A percentile compares a stretch with the other conserved stretches of the same genome.
Evolutionary conservation across 345 rosid species (phyloP).

Genomic region (Arabis hirsuta): DNA sequence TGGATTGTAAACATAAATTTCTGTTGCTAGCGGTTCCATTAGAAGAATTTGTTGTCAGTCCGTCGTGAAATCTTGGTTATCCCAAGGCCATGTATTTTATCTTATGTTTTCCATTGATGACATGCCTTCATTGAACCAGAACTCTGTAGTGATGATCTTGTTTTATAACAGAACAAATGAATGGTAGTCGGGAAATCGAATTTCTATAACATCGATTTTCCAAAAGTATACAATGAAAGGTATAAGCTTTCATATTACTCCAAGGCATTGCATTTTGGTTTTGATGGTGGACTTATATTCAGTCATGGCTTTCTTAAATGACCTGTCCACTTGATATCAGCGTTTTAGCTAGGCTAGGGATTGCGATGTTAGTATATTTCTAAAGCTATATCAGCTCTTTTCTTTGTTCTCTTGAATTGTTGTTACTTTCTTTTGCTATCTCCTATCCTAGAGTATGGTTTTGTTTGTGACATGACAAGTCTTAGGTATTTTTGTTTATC

Average conservation of each 20-base stretch:
- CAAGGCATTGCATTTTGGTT: conserved; percentile 16
- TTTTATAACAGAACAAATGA: no score
- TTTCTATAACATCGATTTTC: no score
- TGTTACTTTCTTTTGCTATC: background rate
- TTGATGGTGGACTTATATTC: background rate
- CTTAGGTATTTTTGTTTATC: conserved; percentile 3
- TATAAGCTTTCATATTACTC: conserved; percentile 1
- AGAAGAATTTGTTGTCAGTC: conserved; percentile 44
- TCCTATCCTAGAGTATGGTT: conserved; percentile 4
- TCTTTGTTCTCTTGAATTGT: conserved; percentile 14
- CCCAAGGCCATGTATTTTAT: conserved; percentile 16
- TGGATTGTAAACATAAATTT: conserved; percentile 48
- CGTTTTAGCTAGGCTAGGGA: conserved; percentile 12
- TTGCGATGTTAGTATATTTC: background rate
- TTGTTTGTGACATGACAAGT: conserved; percentile 14
- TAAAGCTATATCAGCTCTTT: background rate
- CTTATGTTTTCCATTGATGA: conserved; percentile 13
- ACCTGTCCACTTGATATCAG: conserved; percentile 8
- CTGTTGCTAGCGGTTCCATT: conserved; percentile 44
- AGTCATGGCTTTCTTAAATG: conserved; percentile 8
- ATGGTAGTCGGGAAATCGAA: no score
- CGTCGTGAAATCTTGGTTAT: conserved; percentile 31
- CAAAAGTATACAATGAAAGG: background rate
- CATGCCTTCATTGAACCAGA: conserved; percentile 16
- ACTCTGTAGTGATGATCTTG: conserved; percentile 11